Percentiles rank a stretch among this genome's conserved stretches.
These are phyloP conservation scores for Allium cepa DNA, from an alignment of 106 monocot species.

Conservation along the genomic window DNA sequence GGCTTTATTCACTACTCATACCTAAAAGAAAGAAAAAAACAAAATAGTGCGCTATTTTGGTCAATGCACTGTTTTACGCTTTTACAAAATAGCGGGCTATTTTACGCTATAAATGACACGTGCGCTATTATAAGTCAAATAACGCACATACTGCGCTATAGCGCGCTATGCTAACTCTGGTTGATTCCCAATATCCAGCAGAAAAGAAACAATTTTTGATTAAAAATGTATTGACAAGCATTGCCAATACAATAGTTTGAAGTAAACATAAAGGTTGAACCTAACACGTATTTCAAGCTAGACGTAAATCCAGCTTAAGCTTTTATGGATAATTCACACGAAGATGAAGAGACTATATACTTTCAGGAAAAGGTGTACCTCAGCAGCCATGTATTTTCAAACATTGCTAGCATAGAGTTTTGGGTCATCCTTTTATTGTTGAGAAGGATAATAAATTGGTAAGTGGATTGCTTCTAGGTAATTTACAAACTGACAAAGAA, in stretches of 20 bases:
- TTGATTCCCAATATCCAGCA: no score
- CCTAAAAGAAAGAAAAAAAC: no score
- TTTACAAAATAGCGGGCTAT: no score
- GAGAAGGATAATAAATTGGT: slow-evolving; percentile 75
- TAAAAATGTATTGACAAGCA: not conserved
- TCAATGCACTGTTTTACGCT: no score
- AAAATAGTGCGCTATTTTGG: no score
- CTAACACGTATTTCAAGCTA: not conserved
- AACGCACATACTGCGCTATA: no score
- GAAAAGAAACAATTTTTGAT: not conserved
- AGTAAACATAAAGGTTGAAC: no score
- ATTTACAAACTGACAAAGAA: slow-evolving; percentile 94
- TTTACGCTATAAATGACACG: no score
- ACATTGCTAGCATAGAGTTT: slow-evolving; percentile 83
- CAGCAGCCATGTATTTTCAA: slow-evolving; percentile 67
- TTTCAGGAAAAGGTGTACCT: slow-evolving; percentile 40
- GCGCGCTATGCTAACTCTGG: no score
- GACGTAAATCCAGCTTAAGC: not conserved
- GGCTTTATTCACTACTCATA: no score
- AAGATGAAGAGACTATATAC: not conserved
- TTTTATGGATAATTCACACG: not conserved
- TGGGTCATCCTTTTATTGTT: slow-evolving; percentile 79
- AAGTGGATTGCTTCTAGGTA: slow-evolving; percentile 62
- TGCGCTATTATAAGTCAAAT: no score
- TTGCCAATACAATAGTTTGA: no score